Evolutionary conservation across 2,329 filamentous ascomycete species (phyloP).

Genomic region (Hypoxylon sp.): DNA sequence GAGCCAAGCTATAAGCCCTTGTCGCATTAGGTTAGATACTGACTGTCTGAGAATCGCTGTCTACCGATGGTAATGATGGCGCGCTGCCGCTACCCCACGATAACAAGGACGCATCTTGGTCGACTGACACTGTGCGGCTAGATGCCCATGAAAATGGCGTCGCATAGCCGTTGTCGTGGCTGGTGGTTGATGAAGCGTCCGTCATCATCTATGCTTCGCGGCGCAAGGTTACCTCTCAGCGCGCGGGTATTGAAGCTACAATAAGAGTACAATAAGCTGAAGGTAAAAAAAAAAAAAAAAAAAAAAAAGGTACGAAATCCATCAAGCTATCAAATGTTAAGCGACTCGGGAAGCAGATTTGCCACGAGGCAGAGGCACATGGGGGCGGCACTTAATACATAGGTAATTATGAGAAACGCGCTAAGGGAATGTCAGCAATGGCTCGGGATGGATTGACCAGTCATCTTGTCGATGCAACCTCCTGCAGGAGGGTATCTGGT

Average conservation of each 20-base stretch:
- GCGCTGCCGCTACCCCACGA: constrained; percentile 50
- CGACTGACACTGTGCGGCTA: constrained; percentile 32
- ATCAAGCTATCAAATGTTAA: constrained; percentile 5
- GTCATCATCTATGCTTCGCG: constrained; percentile 29
- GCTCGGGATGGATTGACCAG: constrained; percentile 33
- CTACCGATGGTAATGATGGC: constrained; percentile 49
- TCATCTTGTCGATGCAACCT: constrained; percentile 16
- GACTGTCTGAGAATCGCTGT: constrained; percentile 43
- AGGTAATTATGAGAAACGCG: constrained; percentile 3
- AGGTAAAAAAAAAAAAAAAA: constrained; percentile 12
- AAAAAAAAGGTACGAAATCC: constrained; percentile 2
- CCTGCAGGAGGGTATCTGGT: constrained; percentile 27
- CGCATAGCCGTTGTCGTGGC: constrained; percentile 12
- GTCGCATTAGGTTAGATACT: constrained; percentile 23
- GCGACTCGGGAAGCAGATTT: constrained; percentile 6
- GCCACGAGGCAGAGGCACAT: constrained; percentile 22
- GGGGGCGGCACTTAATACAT: constrained; percentile 25
- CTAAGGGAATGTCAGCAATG: constrained; percentile 29
- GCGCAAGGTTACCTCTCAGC: constrained; percentile 8
- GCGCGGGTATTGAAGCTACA: constrained; percentile 10
- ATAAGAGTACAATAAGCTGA: constrained; percentile 1
- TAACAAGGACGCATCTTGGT: constrained; percentile 34
- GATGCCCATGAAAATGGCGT: constrained; percentile 30
- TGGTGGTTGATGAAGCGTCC: constrained; percentile 9
- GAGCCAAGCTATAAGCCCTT: neutral